Evolutionary conservation across 1,139 yeast species (phyloP), one percentile per base, ranked within the genome.

Genomic region (Meyerozyma carpophila): DNA sequence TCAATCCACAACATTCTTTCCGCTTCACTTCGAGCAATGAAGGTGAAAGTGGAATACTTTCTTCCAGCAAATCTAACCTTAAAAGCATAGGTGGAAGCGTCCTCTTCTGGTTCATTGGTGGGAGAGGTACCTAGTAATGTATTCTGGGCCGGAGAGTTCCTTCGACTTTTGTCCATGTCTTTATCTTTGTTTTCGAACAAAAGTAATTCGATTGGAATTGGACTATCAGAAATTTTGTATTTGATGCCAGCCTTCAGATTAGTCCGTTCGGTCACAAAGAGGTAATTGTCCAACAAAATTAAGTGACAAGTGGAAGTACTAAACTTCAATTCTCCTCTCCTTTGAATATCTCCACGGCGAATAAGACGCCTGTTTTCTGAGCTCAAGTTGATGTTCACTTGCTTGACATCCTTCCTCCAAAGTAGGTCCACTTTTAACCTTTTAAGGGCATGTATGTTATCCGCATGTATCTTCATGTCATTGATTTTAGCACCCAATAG

Each of bases 241-340:
- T 45, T 44, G 16, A 44, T 51, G 43, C 56, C 54, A 14, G 52
- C 45, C 37, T 58, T 59, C 34, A 52, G 61, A 16, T 56, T 59
- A 1, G 62, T 50, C 32, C 61, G 52, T 39, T 87, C 94, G 2
- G 93, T 81, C 7, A 89, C 73, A 21, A 89, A 65, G 39, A 89
- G 62, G 53, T 73, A 87, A 55, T 89, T 86, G 57, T 89, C 96
- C 44, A 89, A 65, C 34, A 88, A 63, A 24, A 88, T 79, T 32
- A 86, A 55, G 53, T 81, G 85, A 14, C 65, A 66, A 6, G 61
- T 70, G 49, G 61, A 70, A 43, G 77, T 70, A 45, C 72, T 82
- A 44, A 76, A 70, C 70, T 73, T 82, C 66, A 69, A 65, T 43
- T 81, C 87, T 32, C 90, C 83, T 51, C 82, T 80, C 44, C 87